Evolutionary conservation across 805 yeast genomes (phyloP).

Genomic region (Lachancea sp.): DNA sequence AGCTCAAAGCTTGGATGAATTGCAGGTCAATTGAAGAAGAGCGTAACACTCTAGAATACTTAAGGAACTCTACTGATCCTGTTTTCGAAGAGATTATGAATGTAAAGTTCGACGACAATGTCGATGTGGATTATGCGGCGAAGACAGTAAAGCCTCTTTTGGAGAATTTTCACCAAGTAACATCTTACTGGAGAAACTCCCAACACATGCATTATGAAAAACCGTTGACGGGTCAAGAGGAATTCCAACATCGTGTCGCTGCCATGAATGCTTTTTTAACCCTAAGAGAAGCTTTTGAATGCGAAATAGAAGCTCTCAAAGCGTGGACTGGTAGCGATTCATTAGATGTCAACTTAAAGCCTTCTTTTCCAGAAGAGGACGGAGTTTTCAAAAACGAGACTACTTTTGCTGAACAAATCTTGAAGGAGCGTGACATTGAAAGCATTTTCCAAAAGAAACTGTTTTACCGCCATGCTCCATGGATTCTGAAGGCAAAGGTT

Average conservation of each 20-base stretch:
- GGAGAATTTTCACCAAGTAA: constrained; percentile 56
- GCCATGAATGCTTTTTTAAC: constrained; percentile 82
- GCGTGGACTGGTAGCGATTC: constrained; percentile 84
- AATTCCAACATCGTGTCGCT: constrained; percentile 59
- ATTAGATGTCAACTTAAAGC: constrained; percentile 45
- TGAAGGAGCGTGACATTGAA: constrained; percentile 74
- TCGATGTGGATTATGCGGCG: constrained; percentile 34
- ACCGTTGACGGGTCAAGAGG: constrained; percentile 58
- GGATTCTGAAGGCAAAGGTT: constrained; percentile 76
- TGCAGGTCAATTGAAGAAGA: constrained; percentile 81
- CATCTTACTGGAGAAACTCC: constrained; percentile 71
- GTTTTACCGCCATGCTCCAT: constrained; percentile 63
- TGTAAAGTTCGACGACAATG: constrained; percentile 49
- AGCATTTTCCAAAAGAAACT: constrained; percentile 65
- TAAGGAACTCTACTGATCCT: constrained; percentile 66
- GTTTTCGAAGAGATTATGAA: constrained; percentile 61
- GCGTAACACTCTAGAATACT: constrained; percentile 54
- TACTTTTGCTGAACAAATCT: constrained; percentile 73
- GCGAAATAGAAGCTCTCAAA: constrained; percentile 54
- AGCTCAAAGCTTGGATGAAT: constrained; percentile 71
- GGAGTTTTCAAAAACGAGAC: constrained; percentile 53
- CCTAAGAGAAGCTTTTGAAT: constrained; percentile 59
- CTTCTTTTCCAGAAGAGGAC: constrained; percentile 16
- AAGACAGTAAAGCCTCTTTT: constrained; percentile 51
- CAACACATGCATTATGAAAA: constrained; percentile 75